A percentile compares a stretch with the other conserved stretches of the same genome.
Conservation (phyloP, 2,329 filamentous ascomycete genomes). For the Alternaria brassicicola region DNA sequence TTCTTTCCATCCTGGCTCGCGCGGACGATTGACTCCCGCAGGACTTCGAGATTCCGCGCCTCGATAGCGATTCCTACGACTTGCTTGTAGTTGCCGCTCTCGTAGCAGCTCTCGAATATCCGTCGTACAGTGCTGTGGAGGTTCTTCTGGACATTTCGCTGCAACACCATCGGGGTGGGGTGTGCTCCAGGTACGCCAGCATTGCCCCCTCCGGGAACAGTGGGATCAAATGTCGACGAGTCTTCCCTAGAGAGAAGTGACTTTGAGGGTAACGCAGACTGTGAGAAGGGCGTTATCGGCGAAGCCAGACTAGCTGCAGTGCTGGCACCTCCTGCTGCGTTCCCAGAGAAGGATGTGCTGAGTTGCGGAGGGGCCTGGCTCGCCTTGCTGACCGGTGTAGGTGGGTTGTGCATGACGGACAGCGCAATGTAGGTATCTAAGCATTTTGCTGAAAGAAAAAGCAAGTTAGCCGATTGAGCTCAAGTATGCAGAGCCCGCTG, state of each 20-base stretch:
- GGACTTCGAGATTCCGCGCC: constrained; percentile 86
- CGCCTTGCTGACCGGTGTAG: constrained; percentile 56
- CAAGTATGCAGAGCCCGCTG: not conserved
- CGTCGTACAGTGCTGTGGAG: constrained; percentile 85
- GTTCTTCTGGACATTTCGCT: constrained; percentile 76
- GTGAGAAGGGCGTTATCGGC: constrained; percentile 92
- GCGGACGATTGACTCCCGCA: constrained; percentile 84
- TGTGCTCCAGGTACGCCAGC: constrained; percentile 60
- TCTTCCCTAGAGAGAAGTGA: constrained; percentile 86
- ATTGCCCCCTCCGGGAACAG: constrained; percentile 62
- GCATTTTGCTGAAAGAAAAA: constrained; percentile 71
- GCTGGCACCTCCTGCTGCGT: constrained; percentile 68
- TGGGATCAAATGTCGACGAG: constrained; percentile 66
- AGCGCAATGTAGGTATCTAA: constrained; percentile 96
- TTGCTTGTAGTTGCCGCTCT: constrained; percentile 86
- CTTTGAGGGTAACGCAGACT: constrained; percentile 90
- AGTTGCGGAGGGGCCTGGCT: constrained; percentile 68
- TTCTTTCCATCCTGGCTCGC: constrained; percentile 84
- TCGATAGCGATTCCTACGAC: constrained; percentile 97
- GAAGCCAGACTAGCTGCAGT: constrained; percentile 74
- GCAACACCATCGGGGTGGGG: constrained; percentile 68
- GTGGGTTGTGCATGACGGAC: constrained; percentile 65
- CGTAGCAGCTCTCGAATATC: constrained; percentile 88
- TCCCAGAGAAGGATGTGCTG: constrained; percentile 77
- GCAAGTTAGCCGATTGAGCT: constrained; percentile 21